Evolutionary conservation across 495 filamentous ascomycete genomes (phyloP).

Genomic region (Thermochaetoides thermophila): DNA sequence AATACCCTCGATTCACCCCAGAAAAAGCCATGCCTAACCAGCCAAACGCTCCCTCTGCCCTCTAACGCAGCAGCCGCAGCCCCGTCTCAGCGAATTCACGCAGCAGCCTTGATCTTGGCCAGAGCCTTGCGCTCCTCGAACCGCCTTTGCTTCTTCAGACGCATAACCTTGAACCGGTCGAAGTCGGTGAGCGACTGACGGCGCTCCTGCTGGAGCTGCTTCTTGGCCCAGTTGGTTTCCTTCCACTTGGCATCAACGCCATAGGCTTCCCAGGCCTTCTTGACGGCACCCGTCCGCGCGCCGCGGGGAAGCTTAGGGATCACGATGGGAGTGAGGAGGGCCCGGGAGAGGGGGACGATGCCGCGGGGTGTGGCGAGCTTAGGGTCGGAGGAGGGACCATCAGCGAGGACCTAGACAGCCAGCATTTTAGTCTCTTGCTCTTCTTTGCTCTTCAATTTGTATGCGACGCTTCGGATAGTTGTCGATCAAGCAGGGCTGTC

Average conservation of each 20-base stretch:
- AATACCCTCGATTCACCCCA: constrained; percentile 20
- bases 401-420: constrained; percentile 67
- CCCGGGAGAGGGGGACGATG: constrained; percentile 57
- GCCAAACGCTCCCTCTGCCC: constrained; percentile 22
- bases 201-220: constrained; percentile 64
- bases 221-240: constrained; percentile 80
- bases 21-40: constrained; percentile 24
- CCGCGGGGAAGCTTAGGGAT: constrained; percentile 78
- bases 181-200: constrained; percentile 90
- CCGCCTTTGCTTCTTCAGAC: constrained; percentile 92
- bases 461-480: too few species aligned
- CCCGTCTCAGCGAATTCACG: constrained; percentile 24
- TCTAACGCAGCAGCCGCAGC: constrained; percentile 11
- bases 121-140: constrained; percentile 91
- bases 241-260: constrained; percentile 85
- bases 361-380: constrained; percentile 70
- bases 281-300: constrained; percentile 66
- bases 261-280: constrained; percentile 70
- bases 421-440: constrained; percentile 17
- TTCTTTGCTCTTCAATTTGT: too few species aligned
- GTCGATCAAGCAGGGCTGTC: too few species aligned
- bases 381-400: constrained; percentile 71
- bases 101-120: constrained; percentile 52
- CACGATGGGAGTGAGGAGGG: constrained; percentile 81
- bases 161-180: constrained; percentile 98